These are phyloP conservation scores for Juglanconis oblonga DNA, from an alignment of 2,329 filamentous ascomycete genomes.

Conservation along the genomic window DNA sequence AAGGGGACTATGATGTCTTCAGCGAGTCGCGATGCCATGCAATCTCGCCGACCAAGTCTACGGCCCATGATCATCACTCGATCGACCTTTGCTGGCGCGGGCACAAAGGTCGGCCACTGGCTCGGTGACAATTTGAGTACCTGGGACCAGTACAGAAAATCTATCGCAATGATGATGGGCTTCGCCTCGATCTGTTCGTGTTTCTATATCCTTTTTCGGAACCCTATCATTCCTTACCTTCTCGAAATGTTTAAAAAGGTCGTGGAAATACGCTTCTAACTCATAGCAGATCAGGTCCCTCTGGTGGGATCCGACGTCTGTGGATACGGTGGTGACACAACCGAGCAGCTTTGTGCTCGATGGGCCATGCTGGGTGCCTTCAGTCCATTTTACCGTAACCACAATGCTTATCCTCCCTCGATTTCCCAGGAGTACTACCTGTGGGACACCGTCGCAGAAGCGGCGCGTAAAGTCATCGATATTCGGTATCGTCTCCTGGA, in stretches of 20 bases:
- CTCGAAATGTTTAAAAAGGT: not conserved
- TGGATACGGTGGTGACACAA: slow-evolving; percentile 67
- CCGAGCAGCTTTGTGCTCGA: slow-evolving; percentile 68
- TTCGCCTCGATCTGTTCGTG: slow-evolving; percentile 54
- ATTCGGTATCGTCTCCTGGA: slow-evolving; percentile 69
- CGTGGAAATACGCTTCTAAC: not conserved
- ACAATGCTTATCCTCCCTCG: slow-evolving; percentile 48
- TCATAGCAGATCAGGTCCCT: slow-evolving; percentile 52
- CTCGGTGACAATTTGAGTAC: slow-evolving; percentile 54
- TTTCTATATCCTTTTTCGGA: not conserved
- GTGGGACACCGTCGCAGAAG: slow-evolving; percentile 58
- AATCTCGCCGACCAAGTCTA: slow-evolving; percentile 57
- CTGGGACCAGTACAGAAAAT: slow-evolving; percentile 58
- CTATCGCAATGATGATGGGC: slow-evolving; percentile 56
- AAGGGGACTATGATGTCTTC: slow-evolving; percentile 76
- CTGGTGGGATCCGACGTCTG: slow-evolving; percentile 74
- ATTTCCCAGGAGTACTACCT: slow-evolving; percentile 71
- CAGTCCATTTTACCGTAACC: slow-evolving; percentile 73
- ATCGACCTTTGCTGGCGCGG: slow-evolving; percentile 72
- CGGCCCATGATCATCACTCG: slow-evolving; percentile 73
- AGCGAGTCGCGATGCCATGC: slow-evolving; percentile 64
- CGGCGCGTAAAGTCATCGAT: slow-evolving; percentile 63
- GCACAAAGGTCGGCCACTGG: slow-evolving; percentile 61
- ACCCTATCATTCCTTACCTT: not conserved
- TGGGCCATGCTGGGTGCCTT: slow-evolving; percentile 74